Percentiles rank a stretch among this genome's conserved stretches.
Evolutionary conservation across 2,329 filamentous ascomycete species (phyloP).

Genomic region (Talaromyces verruculosus): DNA sequence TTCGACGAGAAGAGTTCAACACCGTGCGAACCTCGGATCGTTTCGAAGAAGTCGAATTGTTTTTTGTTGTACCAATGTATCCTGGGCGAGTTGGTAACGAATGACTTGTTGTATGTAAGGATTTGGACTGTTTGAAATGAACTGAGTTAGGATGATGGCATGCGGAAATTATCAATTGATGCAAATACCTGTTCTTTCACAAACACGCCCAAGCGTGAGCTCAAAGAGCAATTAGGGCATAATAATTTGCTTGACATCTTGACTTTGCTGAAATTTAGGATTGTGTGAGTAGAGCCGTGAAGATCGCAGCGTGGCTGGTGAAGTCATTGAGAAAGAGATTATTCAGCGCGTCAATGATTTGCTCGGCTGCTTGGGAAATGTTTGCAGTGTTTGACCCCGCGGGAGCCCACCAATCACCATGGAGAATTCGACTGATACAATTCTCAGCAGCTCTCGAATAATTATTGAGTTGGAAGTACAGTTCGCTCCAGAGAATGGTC

Average conservation of each 20-base stretch:
- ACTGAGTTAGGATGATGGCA: neutral
- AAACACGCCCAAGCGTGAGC: constrained; percentile 8
- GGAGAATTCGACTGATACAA: neutral
- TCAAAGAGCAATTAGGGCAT: constrained; percentile 17
- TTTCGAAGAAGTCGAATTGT: neutral
- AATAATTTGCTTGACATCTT: constrained; percentile 20
- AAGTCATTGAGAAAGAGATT: constrained; percentile 18
- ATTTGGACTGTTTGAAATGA: neutral
- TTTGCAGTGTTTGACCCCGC: constrained; percentile 36
- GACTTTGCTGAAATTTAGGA: neutral
- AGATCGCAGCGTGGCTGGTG: neutral
- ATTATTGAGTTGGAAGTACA: constrained; percentile 26
- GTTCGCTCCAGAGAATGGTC: constrained; percentile 64
- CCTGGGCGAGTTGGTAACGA: neutral
- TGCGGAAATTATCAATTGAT: neutral
- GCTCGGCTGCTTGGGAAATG: constrained; percentile 21
- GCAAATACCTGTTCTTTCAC: constrained; percentile 20
- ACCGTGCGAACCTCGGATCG: neutral
- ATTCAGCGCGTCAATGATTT: constrained; percentile 17
- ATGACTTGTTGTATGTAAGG: constrained; percentile 11
- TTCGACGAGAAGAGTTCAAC: constrained; percentile 1
- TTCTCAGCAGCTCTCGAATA: neutral
- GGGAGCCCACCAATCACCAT: constrained; percentile 2
- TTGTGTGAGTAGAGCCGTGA: neutral
- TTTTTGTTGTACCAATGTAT: neutral